Percentiles rank a stretch among this genome's conserved stretches.
Evolutionary conservation across 2,329 filamentous ascomycete genomes (phyloP).

Genomic region (Tolypocladium endophyticum): DNA sequence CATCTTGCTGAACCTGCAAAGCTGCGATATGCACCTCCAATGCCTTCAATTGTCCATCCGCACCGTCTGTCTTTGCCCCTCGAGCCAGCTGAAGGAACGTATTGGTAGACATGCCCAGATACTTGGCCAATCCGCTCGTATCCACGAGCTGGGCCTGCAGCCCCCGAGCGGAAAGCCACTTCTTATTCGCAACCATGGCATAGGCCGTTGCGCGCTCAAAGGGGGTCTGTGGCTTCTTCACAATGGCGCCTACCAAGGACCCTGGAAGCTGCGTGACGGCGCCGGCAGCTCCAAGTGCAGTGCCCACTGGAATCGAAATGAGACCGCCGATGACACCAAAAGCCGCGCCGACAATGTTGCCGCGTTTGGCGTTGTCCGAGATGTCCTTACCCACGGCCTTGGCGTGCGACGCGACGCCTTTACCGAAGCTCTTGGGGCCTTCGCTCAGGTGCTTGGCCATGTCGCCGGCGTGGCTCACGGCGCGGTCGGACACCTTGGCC

Average conservation of each 20-base stretch:
- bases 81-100: conserved; percentile 28
- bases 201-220: conserved; percentile 30
- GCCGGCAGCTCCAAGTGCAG: conserved; percentile 24
- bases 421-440: conserved; percentile 24
- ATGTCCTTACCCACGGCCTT: conserved; percentile 26
- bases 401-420: conserved; percentile 23
- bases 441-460: conserved; percentile 23
- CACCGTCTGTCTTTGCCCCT: conserved; percentile 8
- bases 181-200: conserved; percentile 27
- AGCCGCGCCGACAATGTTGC: conserved; percentile 29
- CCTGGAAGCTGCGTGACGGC: conserved; percentile 23
- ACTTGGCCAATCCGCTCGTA: conserved; percentile 16
- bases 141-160: conserved; percentile 26
- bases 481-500: conserved; percentile 32
- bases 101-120: conserved; percentile 19
- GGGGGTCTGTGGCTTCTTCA: conserved; percentile 28
- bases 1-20: conserved; percentile 15
- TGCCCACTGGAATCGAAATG: conserved; percentile 26
- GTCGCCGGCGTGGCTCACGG: conserved; percentile 31
- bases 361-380: conserved; percentile 22
- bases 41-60: conserved; percentile 11
- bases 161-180: conserved; percentile 30
- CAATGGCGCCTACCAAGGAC: conserved; percentile 19
- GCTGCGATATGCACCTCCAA: conserved; percentile 16
- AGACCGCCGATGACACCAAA: conserved; percentile 23